phyloP scores from a whole-genome alignment of 1,139 yeast genomes.

The Arxiozyma heterogenica region DNA sequence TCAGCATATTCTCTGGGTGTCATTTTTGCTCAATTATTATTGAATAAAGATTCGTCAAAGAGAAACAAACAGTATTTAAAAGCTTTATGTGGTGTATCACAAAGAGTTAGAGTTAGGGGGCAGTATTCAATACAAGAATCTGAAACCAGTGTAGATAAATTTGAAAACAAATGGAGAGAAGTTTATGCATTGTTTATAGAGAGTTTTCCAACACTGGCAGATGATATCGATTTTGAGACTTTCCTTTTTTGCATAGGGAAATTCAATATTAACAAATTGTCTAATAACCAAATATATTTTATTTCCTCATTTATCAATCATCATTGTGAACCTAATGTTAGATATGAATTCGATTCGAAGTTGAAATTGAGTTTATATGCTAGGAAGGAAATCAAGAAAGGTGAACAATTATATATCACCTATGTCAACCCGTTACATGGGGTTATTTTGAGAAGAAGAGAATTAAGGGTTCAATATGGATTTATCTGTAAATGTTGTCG shows the following conservation, averaged over 20 bases:
- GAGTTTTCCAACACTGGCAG: slow-evolving; percentile 38
- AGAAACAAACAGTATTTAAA: slow-evolving; percentile 37
- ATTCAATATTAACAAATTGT: slow-evolving; percentile 64
- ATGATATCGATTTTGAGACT: slow-evolving; percentile 41
- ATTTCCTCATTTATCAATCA: slow-evolving; percentile 69
- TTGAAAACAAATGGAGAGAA: slow-evolving; percentile 49
- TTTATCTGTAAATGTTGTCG: slow-evolving; percentile 62
- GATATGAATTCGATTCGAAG: slow-evolving; percentile 43
- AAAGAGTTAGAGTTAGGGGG: slow-evolving; percentile 42
- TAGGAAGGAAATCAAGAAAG: slow-evolving; percentile 45
- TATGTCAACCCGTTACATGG: slow-evolving; percentile 64
- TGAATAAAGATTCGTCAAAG: slow-evolving; percentile 39
- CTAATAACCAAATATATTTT: slow-evolving; percentile 47
- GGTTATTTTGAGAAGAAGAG: slow-evolving; percentile 55
- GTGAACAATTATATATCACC: slow-evolving; percentile 61
- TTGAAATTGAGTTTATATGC: slow-evolving; percentile 57
- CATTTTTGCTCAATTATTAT: slow-evolving; percentile 42
- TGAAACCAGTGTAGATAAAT: slow-evolving; percentile 7
- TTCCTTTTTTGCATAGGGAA: slow-evolving; percentile 59
- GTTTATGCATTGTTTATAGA: slow-evolving; percentile 44
- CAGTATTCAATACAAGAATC: neutral
- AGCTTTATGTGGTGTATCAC: slow-evolving; percentile 64
- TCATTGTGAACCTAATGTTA: slow-evolving; percentile 63
- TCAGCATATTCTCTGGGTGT: slow-evolving; percentile 60
- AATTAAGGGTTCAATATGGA: slow-evolving; percentile 73